These are phyloP conservation scores for Metschnikowia shivogae DNA, from an alignment of 805 yeast genomes.

Conservation along the genomic window DNA sequence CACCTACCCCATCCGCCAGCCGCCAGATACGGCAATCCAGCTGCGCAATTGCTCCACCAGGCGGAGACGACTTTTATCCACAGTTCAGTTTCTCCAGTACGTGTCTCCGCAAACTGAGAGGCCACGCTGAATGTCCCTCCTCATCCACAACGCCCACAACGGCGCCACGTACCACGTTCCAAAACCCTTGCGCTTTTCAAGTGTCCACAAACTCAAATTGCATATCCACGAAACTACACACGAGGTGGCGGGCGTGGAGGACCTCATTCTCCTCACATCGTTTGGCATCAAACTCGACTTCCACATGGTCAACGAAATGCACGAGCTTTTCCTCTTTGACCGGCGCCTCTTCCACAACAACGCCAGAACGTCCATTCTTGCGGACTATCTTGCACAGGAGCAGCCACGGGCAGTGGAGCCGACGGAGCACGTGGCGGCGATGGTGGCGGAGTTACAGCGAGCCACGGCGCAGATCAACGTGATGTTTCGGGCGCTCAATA, in stretches of 20 bases:
- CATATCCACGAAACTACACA: conserved; percentile 24
- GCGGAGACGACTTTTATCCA: too few relatives aligned
- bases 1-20: too few relatives aligned
- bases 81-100: too few relatives aligned
- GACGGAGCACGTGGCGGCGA: not conserved
- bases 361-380: conserved; percentile 7
- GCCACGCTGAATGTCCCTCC: conserved; percentile 18
- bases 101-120: not conserved
- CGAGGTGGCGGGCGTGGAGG: conserved; percentile 23
- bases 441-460: conserved; percentile 6
- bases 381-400: conserved; percentile 8
- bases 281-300: conserved; percentile 60
- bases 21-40: too few relatives aligned
- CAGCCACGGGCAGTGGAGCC: not conserved
- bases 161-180: conserved; percentile 32
- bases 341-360: conserved; percentile 48
- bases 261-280: conserved; percentile 55
- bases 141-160: conserved; percentile 36
- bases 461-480: conserved; percentile 33
- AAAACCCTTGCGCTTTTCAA: conserved; percentile 39
- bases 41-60: too few relatives aligned
- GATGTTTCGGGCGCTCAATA: conserved; percentile 44
- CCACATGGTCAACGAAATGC: conserved; percentile 47
- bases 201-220: conserved; percentile 28
- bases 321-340: conserved; percentile 61